phyloP scores from a whole-genome alignment of 73 alveolate species.

The Paramecium caudatum region DNA sequence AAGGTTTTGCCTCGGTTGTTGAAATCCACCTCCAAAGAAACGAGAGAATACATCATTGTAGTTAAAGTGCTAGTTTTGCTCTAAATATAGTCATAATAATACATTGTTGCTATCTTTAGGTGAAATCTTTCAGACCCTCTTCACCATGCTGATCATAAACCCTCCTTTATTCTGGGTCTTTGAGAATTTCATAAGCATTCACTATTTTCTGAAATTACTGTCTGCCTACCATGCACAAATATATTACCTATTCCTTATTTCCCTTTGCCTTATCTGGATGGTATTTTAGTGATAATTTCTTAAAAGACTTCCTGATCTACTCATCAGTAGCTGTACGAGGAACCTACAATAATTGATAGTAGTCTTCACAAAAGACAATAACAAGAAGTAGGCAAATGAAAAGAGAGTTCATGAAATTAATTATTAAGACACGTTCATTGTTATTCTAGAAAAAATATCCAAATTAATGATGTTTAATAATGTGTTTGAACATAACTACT shows the following conservation, averaged over 20 bases:
- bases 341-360: constrained; percentile 84
- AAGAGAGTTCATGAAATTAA: constrained; percentile 85
- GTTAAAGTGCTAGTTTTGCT: not conserved
- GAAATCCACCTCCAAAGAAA: constrained; percentile 95
- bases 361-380: constrained; percentile 83
- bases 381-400: constrained; percentile 93
- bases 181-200: constrained; percentile 92
- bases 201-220: constrained; percentile 89
- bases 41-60: constrained; percentile 92
- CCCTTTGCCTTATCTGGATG: constrained; percentile 88
- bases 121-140: constrained; percentile 82
- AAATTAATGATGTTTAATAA: not conserved
- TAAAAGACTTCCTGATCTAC: constrained; percentile 80
- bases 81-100: constrained; percentile 64
- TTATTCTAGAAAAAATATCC: not conserved
- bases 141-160: constrained; percentile 93
- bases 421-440: not conserved
- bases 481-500: constrained; percentile 1
- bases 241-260: not conserved
- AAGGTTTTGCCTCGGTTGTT: constrained; percentile 83
- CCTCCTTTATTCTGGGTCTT: constrained; percentile 88
- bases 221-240: constrained; percentile 76
- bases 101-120: constrained; percentile 63
- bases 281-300: constrained; percentile 83
- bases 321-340: constrained; percentile 77